Percentiles rank a stretch among this genome's conserved stretches.
Evolutionary conservation across 1,139 yeast genomes (phyloP).

Genomic region (Geotrichum fermentans): DNA sequence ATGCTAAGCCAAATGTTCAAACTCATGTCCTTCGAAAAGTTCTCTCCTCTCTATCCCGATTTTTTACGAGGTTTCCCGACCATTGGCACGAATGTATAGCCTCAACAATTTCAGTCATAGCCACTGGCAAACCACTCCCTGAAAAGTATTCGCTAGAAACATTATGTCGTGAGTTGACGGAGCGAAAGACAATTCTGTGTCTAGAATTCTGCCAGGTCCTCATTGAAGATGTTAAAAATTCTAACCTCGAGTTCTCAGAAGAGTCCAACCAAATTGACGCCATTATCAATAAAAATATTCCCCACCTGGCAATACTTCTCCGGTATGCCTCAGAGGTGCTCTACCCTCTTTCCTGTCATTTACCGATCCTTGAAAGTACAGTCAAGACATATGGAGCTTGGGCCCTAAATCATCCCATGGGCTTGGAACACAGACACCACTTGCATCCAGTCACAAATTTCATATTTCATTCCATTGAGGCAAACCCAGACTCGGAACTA

Average conservation of each 20-base stretch:
- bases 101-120: constrained; percentile 21
- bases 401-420: constrained; percentile 5
- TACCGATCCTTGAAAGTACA: background rate
- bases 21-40: constrained; percentile 35
- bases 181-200: constrained; percentile 3
- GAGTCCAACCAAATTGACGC: constrained; percentile 1
- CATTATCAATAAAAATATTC: constrained; percentile 5
- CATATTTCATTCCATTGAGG: constrained; percentile 2
- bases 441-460: constrained; percentile 4
- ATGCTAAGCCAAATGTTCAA: constrained; percentile 20
- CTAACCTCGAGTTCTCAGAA: background rate
- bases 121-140: background rate
- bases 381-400: constrained; percentile 14
- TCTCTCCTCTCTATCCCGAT: constrained; percentile 31
- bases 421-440: background rate
- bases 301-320: background rate
- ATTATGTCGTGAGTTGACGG: constrained; percentile 1
- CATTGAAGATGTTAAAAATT: constrained; percentile 27
- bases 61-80: constrained; percentile 33
- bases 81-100: constrained; percentile 32
- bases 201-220: constrained; percentile 29
- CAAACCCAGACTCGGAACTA: background rate
- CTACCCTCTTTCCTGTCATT: background rate
- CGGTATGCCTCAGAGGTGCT: constrained; percentile 1
- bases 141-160: background rate